These are phyloP conservation scores for Phaeophleospora eucalypticola DNA, from an alignment of 2,329 filamentous ascomycete species.

Conservation along the genomic window DNA sequence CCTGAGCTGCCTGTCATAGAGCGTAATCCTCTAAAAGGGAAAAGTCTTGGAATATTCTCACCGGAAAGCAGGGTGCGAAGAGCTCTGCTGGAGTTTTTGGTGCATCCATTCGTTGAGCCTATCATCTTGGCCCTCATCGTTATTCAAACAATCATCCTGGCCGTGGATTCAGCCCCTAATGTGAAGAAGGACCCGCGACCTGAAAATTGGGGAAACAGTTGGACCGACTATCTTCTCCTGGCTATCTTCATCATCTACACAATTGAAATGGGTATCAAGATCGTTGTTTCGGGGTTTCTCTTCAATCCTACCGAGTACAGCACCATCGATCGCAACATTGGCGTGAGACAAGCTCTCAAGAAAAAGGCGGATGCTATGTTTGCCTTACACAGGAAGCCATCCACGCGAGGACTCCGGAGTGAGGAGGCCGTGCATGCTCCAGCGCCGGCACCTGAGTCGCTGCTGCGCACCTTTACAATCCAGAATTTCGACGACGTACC, in stretches of 20 bases:
- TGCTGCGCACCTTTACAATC: slow-evolving; percentile 36
- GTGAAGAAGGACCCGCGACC: slow-evolving; percentile 62
- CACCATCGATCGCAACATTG: slow-evolving; percentile 74
- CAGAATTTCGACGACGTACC: slow-evolving; percentile 43
- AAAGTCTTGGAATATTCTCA: slow-evolving; percentile 78
- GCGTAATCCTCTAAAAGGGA: slow-evolving; percentile 77
- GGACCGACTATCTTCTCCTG: slow-evolving; percentile 77
- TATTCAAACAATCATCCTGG: slow-evolving; percentile 80
- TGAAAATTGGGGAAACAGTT: slow-evolving; percentile 60
- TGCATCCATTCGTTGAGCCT: slow-evolving; percentile 83
- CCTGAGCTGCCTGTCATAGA: slow-evolving; percentile 29
- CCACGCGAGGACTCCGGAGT: slow-evolving; percentile 47
- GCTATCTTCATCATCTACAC: slow-evolving; percentile 86
- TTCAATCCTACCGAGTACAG: slow-evolving; percentile 89
- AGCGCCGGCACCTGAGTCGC: slow-evolving; percentile 26
- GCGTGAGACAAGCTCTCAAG: slow-evolving; percentile 67
- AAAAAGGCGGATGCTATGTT: slow-evolving; percentile 77
- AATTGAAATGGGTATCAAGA: slow-evolving; percentile 73
- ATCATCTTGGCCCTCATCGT: slow-evolving; percentile 83
- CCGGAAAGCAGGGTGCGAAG: slow-evolving; percentile 71
- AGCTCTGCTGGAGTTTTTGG: slow-evolving; percentile 74
- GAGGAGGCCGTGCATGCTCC: slow-evolving; percentile 23
- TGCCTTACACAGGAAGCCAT: slow-evolving; percentile 71
- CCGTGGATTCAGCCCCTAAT: slow-evolving; percentile 66
- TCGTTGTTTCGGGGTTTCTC: slow-evolving; percentile 89